A percentile compares a stretch with the other conserved stretches of the same genome.
These are phyloP conservation scores for Penicillium paxilli DNA, from an alignment of 495 filamentous ascomycete species.

Conservation along the genomic window DNA sequence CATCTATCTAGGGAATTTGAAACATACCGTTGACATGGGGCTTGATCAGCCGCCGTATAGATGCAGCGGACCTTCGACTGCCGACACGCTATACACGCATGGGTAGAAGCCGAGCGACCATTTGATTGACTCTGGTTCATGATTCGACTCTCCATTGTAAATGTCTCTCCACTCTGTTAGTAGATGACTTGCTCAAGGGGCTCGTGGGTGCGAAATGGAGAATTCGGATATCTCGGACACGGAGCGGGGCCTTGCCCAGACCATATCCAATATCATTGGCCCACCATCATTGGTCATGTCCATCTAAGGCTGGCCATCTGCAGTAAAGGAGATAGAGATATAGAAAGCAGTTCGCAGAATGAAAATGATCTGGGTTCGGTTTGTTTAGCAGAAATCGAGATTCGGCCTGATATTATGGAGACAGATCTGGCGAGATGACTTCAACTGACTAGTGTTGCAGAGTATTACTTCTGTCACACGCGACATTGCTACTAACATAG, in stretches of 20 bases:
- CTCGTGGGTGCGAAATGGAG: neutral
- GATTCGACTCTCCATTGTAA: neutral
- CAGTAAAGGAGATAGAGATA: neutral
- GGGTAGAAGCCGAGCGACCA: neutral
- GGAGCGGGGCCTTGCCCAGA: neutral
- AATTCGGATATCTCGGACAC: conserved; percentile 1
- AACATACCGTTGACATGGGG: neutral
- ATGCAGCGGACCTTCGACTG: neutral
- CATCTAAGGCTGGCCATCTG: neutral
- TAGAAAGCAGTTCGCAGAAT: neutral
- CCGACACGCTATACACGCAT: neutral
- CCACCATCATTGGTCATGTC: neutral
- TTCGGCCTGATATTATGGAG: no score
- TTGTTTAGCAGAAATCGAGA: no score
- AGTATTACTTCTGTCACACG: no score
- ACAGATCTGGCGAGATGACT: no score
- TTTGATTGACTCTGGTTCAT: neutral
- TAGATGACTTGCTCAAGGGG: neutral
- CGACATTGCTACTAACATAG: no score
- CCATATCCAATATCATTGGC: neutral
- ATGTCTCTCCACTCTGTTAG: neutral
- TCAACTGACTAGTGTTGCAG: no score
- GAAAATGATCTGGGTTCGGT: no score
- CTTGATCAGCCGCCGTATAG: neutral
- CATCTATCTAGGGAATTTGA: neutral